Base-by-base conservation (phyloP, 352 stramenopile genomes). In the Globisporangium recalcitrans region DNA sequence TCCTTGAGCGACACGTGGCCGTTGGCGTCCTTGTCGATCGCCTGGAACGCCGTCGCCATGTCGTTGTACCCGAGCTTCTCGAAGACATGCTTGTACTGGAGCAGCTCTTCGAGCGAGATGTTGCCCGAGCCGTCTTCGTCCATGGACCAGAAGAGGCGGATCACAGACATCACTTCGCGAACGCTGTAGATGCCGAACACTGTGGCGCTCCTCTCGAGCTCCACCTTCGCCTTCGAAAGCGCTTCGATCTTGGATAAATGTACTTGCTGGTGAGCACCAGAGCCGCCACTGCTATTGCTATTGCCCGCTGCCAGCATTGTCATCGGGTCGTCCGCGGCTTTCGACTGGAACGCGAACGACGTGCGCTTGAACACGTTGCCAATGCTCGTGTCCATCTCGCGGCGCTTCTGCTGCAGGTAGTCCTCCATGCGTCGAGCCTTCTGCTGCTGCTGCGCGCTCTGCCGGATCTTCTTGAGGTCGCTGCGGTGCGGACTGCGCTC, bases 121-220 rank as follows among this genome's bases (percentile, higher is more conserved):
- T 65, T 72, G 0, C 82, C 82, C 13, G 82, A 91, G 55, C 64
- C 59, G 51, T 91, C 82, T n/a, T 75, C 68, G 52, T 91, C 80
- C 73, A 91, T 88, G 38, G 68, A 77, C 75, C 76, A 85, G 58
- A 91, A 91, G 4, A 91, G 69, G 0, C 82, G 79, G 27, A 91
- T 85, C 5, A 91, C 71, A 4, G 80, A 83, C 82, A 91, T 91
- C 31, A 88, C 80, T 53, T 91, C 82, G 13, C 75, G 71, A 21
- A 87, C 78, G 10, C 68, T 71, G 66, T 91, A 91, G 47, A 86
- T 87, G 2, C 82, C 82, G 64, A 91, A 91, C 61, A 57, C 47
- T 9, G 75, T 68, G 21, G 68, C 65, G 42, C 61, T 73, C 59
- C 73, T 79, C 24, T 78, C 69, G 4, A 74, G 48, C 11, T 65